Base-by-base conservation (phyloP, 495 filamentous ascomycete genomes). In the Penicillium taxi region DNA sequence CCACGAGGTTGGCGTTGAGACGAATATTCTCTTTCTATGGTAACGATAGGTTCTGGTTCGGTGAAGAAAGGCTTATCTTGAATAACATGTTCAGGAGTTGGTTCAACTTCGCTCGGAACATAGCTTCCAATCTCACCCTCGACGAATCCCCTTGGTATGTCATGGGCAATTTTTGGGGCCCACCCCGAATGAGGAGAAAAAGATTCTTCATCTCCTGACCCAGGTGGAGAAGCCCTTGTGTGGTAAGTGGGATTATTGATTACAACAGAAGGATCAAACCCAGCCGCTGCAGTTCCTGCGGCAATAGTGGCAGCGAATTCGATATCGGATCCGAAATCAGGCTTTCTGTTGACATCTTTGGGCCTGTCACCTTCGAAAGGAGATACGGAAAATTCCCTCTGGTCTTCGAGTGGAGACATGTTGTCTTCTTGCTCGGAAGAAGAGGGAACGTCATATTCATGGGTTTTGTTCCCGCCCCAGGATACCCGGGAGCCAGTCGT, bases 201-300 rank as follows among this genome's bases (percentile, higher is more conserved):
- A 2, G 48, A 21, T 1, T 42, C 48, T 14, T 56, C 49, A 11
- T 74, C 70, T 32, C 75, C 73, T 1, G 78, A 74, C 6, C 72
- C 69, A 5, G 78, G 78, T 2, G 80, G 80, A 0, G 81, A 82
- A 26, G 76, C 72, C 13, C 80, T 73, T 15, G 67, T 68, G 29
- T 75, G 75, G 38, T 76, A 86, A 2, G 50, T 63, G 0, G 75
- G 72, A 45, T 86, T 69, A 35, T 84, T 64, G 15, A 81, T 75
- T 9, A 86, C 74, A 39, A 85, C 74, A 17, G 82, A 72, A 14
- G 81, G 75, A 52, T 86, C 75, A 41, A 86, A 86, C 0, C 82
- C 82, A 34, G 75, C 69, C 4, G 73, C 74, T 54, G 79, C 55
- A 13, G 83, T 69, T 5, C 75, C 80, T 23, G 81, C 82, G 47